Base-by-base conservation (phyloP, 2,329 filamentous ascomycete species). In the Aspergillus ochraceus region DNA sequence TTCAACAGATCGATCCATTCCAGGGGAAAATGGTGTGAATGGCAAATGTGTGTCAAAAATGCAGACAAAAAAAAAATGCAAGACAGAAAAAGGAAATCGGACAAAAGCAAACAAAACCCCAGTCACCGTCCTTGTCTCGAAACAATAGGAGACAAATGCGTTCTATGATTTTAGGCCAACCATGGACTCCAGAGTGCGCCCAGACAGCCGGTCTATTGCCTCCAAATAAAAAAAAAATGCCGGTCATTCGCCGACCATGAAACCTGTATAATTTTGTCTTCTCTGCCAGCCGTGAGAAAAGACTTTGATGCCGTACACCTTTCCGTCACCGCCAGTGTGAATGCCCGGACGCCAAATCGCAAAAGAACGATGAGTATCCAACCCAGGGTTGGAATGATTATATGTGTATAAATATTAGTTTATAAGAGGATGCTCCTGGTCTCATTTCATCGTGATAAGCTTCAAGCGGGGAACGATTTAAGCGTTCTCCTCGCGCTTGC, bases 401-500 rank as follows among this genome's bases (percentile, higher is more conserved):
- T 66, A 60, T 67, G 64, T 60, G 26, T 65, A 64, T 71, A 64
- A 19, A 19, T 20, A 70, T 62, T 66, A 68, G 70, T 73, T 69
- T 66, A 72, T 66, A 68, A 69, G 63, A 64, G 68, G 66, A 67
- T 66, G 62, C 70, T 77, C 74, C 68, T 77, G 72, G 74, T 76
- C 75, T 70, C 75, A 68, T 77, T 66, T 70, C 68, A 66, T 75
- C 73, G 66, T 76, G 66, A 74, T 66, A 61, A n/a, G 64, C 60
- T 59, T 55, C 60, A 64, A 63, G 57, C 53, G 22, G 51, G 45
- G 57, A 54, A 55, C 52, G 20, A 12, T 58, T 79, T 81, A 90
- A 60, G 88, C 85, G 46, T 84, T 84, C 67, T 82, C 80, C 63
- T 84, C 81, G 74, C 90, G 88, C 86, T 89, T 90, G 78, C 88